A percentile compares a stretch with the other conserved stretches of the same genome.
Evolutionary conservation across 2,329 filamentous ascomycete genomes (phyloP).

Genomic region (Aureobasidium sp.): DNA sequence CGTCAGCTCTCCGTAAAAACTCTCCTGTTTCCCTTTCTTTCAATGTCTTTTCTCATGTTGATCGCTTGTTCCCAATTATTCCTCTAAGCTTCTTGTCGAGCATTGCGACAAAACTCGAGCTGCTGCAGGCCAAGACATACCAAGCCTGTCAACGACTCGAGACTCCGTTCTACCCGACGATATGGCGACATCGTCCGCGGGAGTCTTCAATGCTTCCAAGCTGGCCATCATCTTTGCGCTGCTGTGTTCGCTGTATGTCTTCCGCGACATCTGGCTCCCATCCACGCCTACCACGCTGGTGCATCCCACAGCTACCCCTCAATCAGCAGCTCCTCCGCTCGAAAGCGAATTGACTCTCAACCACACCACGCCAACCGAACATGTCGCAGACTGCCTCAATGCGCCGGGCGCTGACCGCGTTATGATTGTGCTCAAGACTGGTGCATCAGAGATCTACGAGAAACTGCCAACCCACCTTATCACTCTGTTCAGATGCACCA

Average conservation of each 20-base stretch:
- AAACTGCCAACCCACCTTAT: slow-evolving; percentile 50
- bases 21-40: background rate
- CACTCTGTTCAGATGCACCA: slow-evolving; percentile 45
- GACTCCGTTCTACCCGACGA: background rate
- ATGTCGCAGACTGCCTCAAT: slow-evolving; percentile 16
- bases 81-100: background rate
- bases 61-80: slow-evolving; percentile 2
- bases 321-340: background rate
- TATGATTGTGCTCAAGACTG: slow-evolving; percentile 52
- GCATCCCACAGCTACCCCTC: background rate
- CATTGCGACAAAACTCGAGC: background rate
- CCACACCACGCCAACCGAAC: background rate
- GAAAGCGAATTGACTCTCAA: background rate
- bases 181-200: slow-evolving; percentile 4
- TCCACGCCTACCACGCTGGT: background rate
- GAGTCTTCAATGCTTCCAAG: slow-evolving; percentile 10
- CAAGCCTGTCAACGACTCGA: slow-evolving; percentile 4
- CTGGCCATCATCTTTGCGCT: slow-evolving; percentile 21
- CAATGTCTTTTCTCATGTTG: background rate
- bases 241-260: slow-evolving; percentile 20
- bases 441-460: slow-evolving; percentile 48
- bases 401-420: slow-evolving; percentile 38
- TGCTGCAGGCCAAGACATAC: slow-evolving; percentile 7
- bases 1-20: slow-evolving; percentile 5
- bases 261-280: slow-evolving; percentile 23